A percentile compares a stretch with the other conserved stretches of the same genome.
Conservation (phyloP, 768 basidiomycete genomes). For the Leucosporidium yakuticum region DNA sequence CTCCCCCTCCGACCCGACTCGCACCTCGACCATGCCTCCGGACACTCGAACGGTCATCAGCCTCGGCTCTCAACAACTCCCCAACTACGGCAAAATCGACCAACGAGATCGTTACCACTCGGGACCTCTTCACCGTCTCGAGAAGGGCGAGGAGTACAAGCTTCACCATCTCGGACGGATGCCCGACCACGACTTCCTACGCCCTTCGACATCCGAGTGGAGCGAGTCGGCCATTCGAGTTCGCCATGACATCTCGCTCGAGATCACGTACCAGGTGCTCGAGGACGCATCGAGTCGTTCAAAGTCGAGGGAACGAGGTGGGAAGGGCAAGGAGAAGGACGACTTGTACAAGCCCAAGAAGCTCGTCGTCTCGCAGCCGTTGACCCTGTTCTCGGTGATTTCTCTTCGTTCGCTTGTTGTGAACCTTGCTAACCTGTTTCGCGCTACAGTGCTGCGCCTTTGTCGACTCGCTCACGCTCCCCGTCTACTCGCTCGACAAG, state of each 20-base stretch:
- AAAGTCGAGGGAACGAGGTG: neutral
- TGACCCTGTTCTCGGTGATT: slow-evolving; percentile 12
- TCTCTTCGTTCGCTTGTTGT: too few relatives aligned
- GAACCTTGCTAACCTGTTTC: too few relatives aligned
- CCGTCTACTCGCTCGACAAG: too few relatives aligned
- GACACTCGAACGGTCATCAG: slow-evolving; percentile 18
- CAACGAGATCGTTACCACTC: neutral
- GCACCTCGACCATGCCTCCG: neutral
- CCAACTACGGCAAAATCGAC: slow-evolving; percentile 19
- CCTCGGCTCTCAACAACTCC: slow-evolving; percentile 20
- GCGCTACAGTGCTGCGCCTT: too few relatives aligned
- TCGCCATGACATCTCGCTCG: slow-evolving; percentile 9
- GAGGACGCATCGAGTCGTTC: neutral
- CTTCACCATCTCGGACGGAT: slow-evolving; percentile 28
- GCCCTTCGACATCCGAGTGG: slow-evolving; percentile 27
- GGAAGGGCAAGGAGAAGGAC: neutral
- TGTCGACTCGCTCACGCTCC: too few relatives aligned
- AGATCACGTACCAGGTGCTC: neutral
- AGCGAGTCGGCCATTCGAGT: slow-evolving; percentile 22
- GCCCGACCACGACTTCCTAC: slow-evolving; percentile 29
- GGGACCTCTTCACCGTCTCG: slow-evolving; percentile 14
- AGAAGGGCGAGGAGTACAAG: slow-evolving; percentile 20
- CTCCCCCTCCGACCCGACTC: slow-evolving; percentile 15
- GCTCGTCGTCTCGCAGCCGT: slow-evolving; percentile 23
- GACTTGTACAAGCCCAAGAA: neutral